A percentile compares a stretch with the other conserved stretches of the same genome.
phyloP scores from a whole-genome alignment of 495 filamentous ascomycete genomes.

The Daldinia childiae region DNA sequence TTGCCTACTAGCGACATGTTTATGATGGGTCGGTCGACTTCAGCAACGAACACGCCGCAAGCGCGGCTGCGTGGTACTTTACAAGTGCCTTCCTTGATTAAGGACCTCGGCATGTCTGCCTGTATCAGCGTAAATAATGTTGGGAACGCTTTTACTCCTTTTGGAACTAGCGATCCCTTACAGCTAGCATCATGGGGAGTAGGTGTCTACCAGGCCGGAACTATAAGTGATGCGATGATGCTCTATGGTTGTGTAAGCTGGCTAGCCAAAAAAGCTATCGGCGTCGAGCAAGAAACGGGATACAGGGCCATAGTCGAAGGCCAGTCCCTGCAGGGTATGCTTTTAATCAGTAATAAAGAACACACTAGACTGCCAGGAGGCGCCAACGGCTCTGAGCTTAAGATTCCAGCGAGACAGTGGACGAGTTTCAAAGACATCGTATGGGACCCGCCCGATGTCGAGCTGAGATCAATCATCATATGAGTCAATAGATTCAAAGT shows the following conservation, averaged over 20 bases:
- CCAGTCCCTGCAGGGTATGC: not conserved
- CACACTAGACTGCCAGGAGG: constrained; percentile 24
- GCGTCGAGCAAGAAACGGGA: constrained; percentile 31
- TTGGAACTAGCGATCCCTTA: constrained; percentile 76
- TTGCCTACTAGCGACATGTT: constrained; percentile 78
- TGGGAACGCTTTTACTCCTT: constrained; percentile 80
- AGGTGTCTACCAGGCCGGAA: constrained; percentile 74
- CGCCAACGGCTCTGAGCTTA: constrained; percentile 13
- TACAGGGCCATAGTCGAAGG: constrained; percentile 13
- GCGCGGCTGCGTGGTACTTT: constrained; percentile 66
- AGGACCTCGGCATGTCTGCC: constrained; percentile 64
- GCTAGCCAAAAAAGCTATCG: constrained; percentile 62
- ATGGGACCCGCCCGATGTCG: constrained; percentile 42
- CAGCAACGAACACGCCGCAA: constrained; percentile 27
- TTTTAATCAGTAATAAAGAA: not conserved
- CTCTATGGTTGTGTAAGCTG: constrained; percentile 71
- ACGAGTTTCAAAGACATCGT: constrained; percentile 41
- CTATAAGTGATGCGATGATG: constrained; percentile 63
- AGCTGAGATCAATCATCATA: constrained; percentile 37
- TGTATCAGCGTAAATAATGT: constrained; percentile 79
- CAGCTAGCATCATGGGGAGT: constrained; percentile 70
- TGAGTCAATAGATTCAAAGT: constrained; percentile 4
- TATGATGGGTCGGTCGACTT: constrained; percentile 68
- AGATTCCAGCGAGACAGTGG: constrained; percentile 33
- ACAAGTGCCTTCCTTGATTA: constrained; percentile 69